Evolutionary conservation across 371 early-diverging fungal species (phyloP).

Genomic region (Mortierella sp.): DNA sequence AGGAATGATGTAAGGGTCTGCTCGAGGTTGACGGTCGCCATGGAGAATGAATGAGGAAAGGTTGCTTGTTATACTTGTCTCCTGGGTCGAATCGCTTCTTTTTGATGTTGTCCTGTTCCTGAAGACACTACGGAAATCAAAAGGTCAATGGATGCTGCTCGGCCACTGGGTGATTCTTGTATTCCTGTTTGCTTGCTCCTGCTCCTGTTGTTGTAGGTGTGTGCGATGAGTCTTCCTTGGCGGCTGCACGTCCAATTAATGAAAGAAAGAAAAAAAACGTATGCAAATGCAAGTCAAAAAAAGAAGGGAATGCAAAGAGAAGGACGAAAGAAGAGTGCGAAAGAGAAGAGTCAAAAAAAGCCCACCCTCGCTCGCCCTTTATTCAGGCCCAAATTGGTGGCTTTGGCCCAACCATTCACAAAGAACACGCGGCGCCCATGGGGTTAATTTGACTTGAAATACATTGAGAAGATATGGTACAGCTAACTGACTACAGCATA

Average conservation of each 20-base stretch:
- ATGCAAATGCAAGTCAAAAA: neutral
- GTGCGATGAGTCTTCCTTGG: neutral
- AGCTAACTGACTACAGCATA: neutral
- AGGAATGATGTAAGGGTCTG: conserved; percentile 43
- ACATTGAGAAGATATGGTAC: neutral
- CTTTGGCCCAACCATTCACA: neutral
- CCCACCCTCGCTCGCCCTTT: neutral
- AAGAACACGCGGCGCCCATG: neutral
- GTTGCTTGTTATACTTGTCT: neutral
- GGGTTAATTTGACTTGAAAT: neutral
- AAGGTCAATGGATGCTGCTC: neutral
- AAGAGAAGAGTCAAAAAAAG: neutral
- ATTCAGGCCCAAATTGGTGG: neutral
- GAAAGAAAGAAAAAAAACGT: neutral
- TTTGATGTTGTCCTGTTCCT: neutral
- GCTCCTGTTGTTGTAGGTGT: neutral
- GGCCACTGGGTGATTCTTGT: neutral
- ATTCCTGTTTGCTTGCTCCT: neutral
- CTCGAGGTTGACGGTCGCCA: conserved; percentile 29
- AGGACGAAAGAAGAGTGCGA: neutral
- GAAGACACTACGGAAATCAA: neutral
- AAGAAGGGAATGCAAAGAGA: neutral
- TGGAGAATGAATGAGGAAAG: neutral
- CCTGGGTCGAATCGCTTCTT: neutral
- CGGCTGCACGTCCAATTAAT: neutral